Percentiles rank a stretch among this genome's conserved stretches.
Conservation (phyloP, 2,329 filamentous ascomycete genomes). For the Calonectria pauciramosa region DNA sequence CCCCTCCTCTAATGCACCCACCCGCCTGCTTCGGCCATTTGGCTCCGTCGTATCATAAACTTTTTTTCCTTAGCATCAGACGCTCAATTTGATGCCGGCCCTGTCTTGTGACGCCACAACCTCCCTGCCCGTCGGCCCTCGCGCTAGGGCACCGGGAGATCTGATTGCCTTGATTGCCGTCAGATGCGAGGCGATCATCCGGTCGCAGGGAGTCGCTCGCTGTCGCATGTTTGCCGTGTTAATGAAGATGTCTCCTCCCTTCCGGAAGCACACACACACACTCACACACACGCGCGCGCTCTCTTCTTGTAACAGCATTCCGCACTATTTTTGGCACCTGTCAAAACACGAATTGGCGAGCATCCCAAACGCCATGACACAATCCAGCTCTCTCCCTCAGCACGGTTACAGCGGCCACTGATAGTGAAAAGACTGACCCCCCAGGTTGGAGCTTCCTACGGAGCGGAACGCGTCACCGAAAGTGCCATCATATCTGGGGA, state of each 20-base stretch:
- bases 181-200: constrained; percentile 4
- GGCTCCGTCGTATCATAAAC: not conserved
- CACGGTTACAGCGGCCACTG: not conserved
- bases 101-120: not conserved
- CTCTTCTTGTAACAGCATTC: no score
- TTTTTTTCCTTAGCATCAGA: not conserved
- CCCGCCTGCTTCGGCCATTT: not conserved
- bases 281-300: no score
- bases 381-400: not conserved
- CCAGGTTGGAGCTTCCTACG: not conserved
- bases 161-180: constrained; percentile 3
- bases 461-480: not conserved
- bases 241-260: not conserved
- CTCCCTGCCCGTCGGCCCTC: not conserved
- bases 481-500: constrained; percentile 5
- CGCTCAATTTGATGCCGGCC: not conserved
- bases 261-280: not conserved
- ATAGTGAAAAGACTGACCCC: not conserved
- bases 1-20: not conserved
- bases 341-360: not conserved
- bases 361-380: not conserved
- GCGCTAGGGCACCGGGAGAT: not conserved
- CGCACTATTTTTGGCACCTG: not conserved
- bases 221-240: not conserved
- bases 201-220: not conserved